phyloP scores from a whole-genome alignment of 306 rosid species.

The Rosa lucieae region DNA sequence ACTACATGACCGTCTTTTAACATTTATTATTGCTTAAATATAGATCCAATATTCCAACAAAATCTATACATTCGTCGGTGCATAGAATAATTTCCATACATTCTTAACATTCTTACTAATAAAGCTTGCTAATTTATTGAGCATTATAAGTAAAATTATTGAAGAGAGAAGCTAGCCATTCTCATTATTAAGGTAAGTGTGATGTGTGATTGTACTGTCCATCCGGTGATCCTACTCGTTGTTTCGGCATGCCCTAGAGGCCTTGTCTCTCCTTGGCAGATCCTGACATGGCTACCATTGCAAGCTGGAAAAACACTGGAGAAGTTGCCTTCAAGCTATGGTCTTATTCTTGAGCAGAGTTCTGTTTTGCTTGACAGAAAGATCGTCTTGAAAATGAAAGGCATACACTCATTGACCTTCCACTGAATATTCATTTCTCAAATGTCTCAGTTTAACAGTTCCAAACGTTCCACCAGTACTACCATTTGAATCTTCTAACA shows the following conservation, averaged over 20 bases:
- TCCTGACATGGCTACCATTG: conserved; percentile 48
- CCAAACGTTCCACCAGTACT: conserved; percentile 25
- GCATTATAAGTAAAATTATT: no score
- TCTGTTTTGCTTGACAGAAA: conserved; percentile 35
- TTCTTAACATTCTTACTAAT: no score
- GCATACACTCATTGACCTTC: conserved; percentile 31
- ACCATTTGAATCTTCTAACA: conserved; percentile 39
- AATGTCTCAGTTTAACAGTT: conserved; percentile 17
- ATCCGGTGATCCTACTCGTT: no score
- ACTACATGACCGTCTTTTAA: no score
- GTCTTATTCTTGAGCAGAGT: conserved; percentile 30
- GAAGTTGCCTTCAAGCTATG: conserved; percentile 47
- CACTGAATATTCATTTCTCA: conserved; percentile 26
- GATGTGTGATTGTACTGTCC: no score
- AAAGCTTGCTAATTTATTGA: no score
- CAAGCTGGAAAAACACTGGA: conserved; percentile 46
- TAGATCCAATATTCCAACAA: no score
- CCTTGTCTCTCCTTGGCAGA: conserved; percentile 54
- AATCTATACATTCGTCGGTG: no score
- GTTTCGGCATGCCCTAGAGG: no score
- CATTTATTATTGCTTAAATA: no score
- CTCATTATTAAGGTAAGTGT: no score
- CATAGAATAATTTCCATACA: no score
- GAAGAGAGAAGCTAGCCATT: background rate
- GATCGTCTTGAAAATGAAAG: conserved; percentile 56